These are phyloP conservation scores for Globisporangium spiculum DNA, from an alignment of 352 stramenopile genomes.

Conservation along the genomic window DNA sequence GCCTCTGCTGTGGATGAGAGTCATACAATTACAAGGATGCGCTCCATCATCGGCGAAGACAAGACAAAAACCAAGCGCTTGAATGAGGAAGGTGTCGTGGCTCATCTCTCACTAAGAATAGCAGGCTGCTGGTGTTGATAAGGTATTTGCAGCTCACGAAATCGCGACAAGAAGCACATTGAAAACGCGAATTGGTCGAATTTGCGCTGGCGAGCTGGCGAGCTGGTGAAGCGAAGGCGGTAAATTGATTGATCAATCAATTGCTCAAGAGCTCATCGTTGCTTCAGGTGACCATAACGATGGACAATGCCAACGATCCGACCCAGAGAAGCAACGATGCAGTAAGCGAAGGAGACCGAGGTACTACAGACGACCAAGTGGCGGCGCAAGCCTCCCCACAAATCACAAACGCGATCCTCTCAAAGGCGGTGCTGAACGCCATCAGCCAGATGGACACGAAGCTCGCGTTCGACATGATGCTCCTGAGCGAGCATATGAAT, in stretches of 20 bases:
- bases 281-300: background rate
- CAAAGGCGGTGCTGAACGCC: slow-evolving; percentile 36
- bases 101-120: background rate
- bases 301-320: slow-evolving; percentile 2
- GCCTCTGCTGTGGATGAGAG: background rate
- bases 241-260: background rate
- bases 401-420: slow-evolving; percentile 42
- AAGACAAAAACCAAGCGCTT: background rate
- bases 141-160: slow-evolving; percentile 2
- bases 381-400: background rate
- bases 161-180: slow-evolving; percentile 1
- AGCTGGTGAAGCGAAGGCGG: background rate
- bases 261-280: background rate
- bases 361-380: background rate
- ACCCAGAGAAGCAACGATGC: background rate
- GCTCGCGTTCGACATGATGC: slow-evolving; percentile 64
- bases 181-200: background rate
- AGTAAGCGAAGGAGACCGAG: background rate
- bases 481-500: slow-evolving; percentile 51
- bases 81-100: background rate
- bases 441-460: slow-evolving; percentile 52
- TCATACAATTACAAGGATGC: background rate
- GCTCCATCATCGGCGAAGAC: background rate
- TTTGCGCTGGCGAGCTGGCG: background rate
- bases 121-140: background rate